Evolutionary conservation across 306 rosid species (phyloP).

Genomic region (Begonia masoniana): DNA sequence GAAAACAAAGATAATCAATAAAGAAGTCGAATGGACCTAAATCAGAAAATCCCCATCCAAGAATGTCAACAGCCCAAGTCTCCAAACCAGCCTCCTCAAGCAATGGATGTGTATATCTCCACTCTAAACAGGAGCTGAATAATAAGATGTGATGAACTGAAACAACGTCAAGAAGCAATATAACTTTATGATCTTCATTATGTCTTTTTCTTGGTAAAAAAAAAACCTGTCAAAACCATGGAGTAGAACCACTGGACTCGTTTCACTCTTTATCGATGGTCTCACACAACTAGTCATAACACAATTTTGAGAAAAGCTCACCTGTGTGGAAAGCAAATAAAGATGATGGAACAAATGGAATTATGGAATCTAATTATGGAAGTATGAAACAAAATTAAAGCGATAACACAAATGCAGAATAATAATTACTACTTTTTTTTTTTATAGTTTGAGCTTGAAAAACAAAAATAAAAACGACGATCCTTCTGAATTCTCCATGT

Average conservation of each 20-base stretch:
- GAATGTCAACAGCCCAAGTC: slow-evolving; percentile 92
- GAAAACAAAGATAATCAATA: background rate
- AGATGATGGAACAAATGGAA: background rate
- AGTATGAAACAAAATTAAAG: too few relatives aligned
- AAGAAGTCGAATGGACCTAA: slow-evolving; percentile 43
- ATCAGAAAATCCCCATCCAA: slow-evolving; percentile 99
- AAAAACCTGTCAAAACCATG: slow-evolving; percentile 88
- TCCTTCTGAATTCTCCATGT: too few relatives aligned
- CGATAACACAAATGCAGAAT: too few relatives aligned
- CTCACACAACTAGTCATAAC: slow-evolving; percentile 84
- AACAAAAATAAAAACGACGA: too few relatives aligned
- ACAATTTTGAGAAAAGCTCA: slow-evolving; percentile 37
- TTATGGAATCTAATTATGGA: too few relatives aligned
- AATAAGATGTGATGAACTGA: slow-evolving; percentile 23
- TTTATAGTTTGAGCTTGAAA: too few relatives aligned
- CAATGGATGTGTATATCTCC: slow-evolving; percentile 80
- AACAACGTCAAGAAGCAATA: slow-evolving; percentile 11
- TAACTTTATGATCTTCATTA: slow-evolving; percentile 2
- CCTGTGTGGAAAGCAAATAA: slow-evolving; percentile 23
- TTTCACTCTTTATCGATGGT: slow-evolving; percentile 43
- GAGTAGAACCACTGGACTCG: slow-evolving; percentile 73
- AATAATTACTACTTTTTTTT: too few relatives aligned
- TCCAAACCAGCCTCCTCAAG: slow-evolving; percentile 76
- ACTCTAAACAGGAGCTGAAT: slow-evolving; percentile 94
- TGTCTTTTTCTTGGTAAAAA: slow-evolving; percentile 2